Percentiles rank a stretch among this genome's conserved stretches.
These are phyloP conservation scores for Geranomyces michiganensis DNA, from an alignment of 192 early-diverging fungal genomes.

Conservation along the genomic window DNA sequence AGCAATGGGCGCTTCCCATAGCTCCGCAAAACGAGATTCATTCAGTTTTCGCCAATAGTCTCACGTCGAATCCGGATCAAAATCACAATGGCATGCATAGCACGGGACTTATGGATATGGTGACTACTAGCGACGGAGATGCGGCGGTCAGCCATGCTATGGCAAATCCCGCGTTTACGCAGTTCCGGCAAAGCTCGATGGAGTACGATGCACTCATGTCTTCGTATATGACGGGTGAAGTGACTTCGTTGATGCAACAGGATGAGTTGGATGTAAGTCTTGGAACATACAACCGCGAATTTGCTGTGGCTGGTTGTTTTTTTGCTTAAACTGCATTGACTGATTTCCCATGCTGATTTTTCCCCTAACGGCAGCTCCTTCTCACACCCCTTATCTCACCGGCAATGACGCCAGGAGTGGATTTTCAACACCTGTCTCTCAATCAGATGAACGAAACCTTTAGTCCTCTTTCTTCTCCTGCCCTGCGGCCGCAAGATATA, in stretches of 20 bases:
- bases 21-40: not conserved
- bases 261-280: constrained; percentile 15
- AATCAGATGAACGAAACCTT: constrained; percentile 47
- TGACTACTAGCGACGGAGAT: not conserved
- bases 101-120: not conserved
- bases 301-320: not conserved
- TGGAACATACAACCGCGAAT: too few relatives aligned
- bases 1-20: not conserved
- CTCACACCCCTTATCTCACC: constrained; percentile 73
- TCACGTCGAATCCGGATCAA: not conserved
- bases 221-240: constrained; percentile 2
- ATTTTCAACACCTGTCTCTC: constrained; percentile 45
- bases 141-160: not conserved
- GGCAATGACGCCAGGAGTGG: constrained; percentile 65
- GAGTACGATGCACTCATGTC: not conserved
- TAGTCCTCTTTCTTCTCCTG: constrained; percentile 69
- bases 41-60: not conserved
- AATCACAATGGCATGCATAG: not conserved
- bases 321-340: not conserved
- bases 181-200: not conserved
- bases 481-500: constrained; percentile 39
- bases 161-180: not conserved
- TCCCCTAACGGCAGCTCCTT: constrained; percentile 28
- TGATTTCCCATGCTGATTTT: not conserved
- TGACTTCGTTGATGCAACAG: constrained; percentile 2